Evolutionary conservation across 2,329 filamentous ascomycete genomes (phyloP).

Genomic region (Mycosphaerella sp.): DNA sequence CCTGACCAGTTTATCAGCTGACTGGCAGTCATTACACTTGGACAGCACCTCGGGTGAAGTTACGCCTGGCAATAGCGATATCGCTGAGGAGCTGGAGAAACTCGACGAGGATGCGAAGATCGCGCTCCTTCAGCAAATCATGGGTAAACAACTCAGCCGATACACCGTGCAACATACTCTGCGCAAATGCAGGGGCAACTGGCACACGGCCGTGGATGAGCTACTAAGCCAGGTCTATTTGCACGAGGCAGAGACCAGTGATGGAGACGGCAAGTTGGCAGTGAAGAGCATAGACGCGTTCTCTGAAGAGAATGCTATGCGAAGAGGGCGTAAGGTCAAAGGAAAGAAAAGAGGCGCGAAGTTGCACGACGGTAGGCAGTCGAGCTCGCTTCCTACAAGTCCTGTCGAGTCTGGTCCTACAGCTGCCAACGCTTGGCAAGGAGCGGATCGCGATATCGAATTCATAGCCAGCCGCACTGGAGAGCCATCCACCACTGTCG

Average conservation of each 20-base stretch:
- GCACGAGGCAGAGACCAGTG: conserved; percentile 55
- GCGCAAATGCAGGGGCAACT: conserved; percentile 60
- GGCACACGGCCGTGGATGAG: conserved; percentile 68
- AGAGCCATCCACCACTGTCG: conserved; percentile 43
- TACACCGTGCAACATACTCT: conserved; percentile 63
- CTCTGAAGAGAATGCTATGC: conserved; percentile 50
- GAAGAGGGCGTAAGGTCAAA: conserved; percentile 43
- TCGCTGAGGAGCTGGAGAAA: conserved; percentile 33
- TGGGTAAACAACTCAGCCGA: conserved; percentile 57
- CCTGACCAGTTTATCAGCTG: conserved; percentile 45
- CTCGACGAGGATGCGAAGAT: conserved; percentile 58
- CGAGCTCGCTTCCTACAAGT: conserved; percentile 26
- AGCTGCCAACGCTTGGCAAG: conserved; percentile 53
- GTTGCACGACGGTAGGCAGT: conserved; percentile 25
- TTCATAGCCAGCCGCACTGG: conserved; percentile 53
- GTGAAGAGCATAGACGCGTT: conserved; percentile 80
- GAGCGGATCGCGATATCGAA: conserved; percentile 52
- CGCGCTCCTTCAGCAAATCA: conserved; percentile 60
- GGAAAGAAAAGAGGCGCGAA: conserved; percentile 36
- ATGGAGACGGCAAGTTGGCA: conserved; percentile 39
- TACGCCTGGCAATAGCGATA: conserved; percentile 22
- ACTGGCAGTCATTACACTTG: conserved; percentile 36
- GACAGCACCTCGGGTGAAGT: conserved; percentile 22
- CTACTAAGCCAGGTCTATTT: conserved; percentile 75
- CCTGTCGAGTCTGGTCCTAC: conserved; percentile 23